These are phyloP conservation scores for Corynespora cassiicola DNA, from an alignment of 2,329 filamentous ascomycete species.

Conservation along the genomic window DNA sequence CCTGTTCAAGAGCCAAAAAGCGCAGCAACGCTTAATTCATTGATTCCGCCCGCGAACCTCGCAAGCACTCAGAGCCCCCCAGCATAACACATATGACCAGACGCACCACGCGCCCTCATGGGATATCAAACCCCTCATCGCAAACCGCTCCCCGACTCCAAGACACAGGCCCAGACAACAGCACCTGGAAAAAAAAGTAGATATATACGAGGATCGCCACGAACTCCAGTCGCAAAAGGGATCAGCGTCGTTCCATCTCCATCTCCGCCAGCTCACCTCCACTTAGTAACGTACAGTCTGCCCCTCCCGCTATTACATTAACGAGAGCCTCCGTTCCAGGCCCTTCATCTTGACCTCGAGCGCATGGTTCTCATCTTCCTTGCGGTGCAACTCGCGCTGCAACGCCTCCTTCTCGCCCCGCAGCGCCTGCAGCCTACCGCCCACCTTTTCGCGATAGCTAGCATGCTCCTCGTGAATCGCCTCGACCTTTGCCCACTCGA, in stretches of 20 bases:
- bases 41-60: no score
- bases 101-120: conserved; percentile 2
- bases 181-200: no score
- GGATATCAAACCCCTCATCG: conserved; percentile 15
- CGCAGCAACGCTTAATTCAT: no score
- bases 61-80: no score
- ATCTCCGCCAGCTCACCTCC: conserved; percentile 11
- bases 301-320: conserved; percentile 8
- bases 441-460: conserved; percentile 45
- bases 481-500: conserved; percentile 45
- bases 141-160: conserved; percentile 2
- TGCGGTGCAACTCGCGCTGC: conserved; percentile 45
- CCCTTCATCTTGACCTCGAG: conserved; percentile 45
- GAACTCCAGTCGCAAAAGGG: no score
- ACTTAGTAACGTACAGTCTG: not conserved
- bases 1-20: no score
- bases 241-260: conserved; percentile 14
- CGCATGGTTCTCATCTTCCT: conserved; percentile 48
- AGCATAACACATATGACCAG: no score
- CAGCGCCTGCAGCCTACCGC: conserved; percentile 44
- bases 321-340: conserved; percentile 32
- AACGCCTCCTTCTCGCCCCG: conserved; percentile 49
- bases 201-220: no score
- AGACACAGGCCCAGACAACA: conserved; percentile 2
- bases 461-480: conserved; percentile 49